Conservation (phyloP, 768 basidiomycete genomes). For the Pisolithus orientalis region DNA sequence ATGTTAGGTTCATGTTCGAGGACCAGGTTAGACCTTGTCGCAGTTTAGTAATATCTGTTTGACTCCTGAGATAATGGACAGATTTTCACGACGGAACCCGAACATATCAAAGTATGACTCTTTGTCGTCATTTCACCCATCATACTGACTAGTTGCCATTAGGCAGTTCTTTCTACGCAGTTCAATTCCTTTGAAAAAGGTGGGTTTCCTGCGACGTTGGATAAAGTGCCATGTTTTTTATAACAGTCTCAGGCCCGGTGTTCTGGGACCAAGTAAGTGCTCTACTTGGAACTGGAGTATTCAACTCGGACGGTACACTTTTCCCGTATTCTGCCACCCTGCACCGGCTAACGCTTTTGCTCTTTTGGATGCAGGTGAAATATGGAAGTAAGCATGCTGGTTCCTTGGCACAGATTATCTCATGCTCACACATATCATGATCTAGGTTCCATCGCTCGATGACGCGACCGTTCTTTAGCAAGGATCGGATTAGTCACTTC, state of each 20-base stretch:
- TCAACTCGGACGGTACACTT: slow-evolving; percentile 34
- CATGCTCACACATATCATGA: background rate
- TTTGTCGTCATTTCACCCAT: background rate
- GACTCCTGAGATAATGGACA: slow-evolving; percentile 9
- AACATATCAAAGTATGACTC: slow-evolving; percentile 35
- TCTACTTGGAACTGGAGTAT: slow-evolving; percentile 37
- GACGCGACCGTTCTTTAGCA: slow-evolving; percentile 38
- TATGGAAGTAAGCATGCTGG: slow-evolving; percentile 31
- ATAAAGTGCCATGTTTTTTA: slow-evolving; percentile 10
- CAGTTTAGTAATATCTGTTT: background rate
- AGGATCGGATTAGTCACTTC: slow-evolving; percentile 34
- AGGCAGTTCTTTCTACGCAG: slow-evolving; percentile 42
- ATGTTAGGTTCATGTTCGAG: slow-evolving; percentile 31
- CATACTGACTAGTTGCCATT: background rate
- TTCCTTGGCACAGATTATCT: background rate
- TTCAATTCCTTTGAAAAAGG: slow-evolving; percentile 40
- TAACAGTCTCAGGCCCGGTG: slow-evolving; percentile 8
- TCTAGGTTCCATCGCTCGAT: slow-evolving; percentile 36
- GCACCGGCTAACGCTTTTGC: background rate
- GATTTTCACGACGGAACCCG: slow-evolving; percentile 44
- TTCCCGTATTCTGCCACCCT: background rate
- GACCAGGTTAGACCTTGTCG: slow-evolving; percentile 26
- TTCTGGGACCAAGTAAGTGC: slow-evolving; percentile 14
- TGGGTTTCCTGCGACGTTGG: background rate
- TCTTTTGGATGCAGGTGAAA: slow-evolving; percentile 17